Evolutionary conservation across 768 basidiomycete genomes (phyloP).

Genomic region (Naganishia kalamii): DNA sequence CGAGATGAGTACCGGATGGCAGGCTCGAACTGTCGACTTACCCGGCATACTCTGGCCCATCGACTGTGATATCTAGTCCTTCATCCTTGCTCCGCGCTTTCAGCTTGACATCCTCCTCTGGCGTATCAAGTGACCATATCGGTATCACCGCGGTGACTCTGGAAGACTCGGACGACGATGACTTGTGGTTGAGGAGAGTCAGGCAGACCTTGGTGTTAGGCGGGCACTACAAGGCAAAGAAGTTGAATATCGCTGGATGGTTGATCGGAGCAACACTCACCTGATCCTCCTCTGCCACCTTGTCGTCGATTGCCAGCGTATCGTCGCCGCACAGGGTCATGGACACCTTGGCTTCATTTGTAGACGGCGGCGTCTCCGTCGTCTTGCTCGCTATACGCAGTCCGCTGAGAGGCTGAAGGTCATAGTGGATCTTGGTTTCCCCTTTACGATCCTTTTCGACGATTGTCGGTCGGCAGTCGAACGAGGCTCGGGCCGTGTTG

Average conservation of each 20-base stretch:
- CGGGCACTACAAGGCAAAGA: constrained; percentile 36
- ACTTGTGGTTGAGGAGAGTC: constrained; percentile 41
- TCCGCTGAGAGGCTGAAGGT: constrained; percentile 33
- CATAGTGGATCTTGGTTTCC: constrained; percentile 27
- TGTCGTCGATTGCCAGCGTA: constrained; percentile 34
- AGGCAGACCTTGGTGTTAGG: constrained; percentile 39
- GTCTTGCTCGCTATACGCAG: constrained; percentile 27
- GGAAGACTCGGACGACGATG: constrained; percentile 31
- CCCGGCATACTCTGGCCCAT: constrained; percentile 45
- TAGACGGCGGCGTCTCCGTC: constrained; percentile 43
- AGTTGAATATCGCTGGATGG: not conserved
- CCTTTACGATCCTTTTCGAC: constrained; percentile 1
- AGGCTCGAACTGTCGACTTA: constrained; percentile 23
- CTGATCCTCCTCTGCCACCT: constrained; percentile 43
- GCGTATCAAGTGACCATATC: constrained; percentile 32
- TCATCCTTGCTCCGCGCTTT: constrained; percentile 32
- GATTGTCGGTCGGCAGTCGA: constrained; percentile 8
- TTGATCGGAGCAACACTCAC: constrained; percentile 23
- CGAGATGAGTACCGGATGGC: not conserved
- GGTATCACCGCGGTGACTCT: constrained; percentile 44
- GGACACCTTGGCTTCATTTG: constrained; percentile 32
- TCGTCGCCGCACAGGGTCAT: constrained; percentile 39
- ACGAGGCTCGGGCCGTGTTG: not conserved
- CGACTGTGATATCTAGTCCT: constrained; percentile 37
- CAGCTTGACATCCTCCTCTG: constrained; percentile 30